Evolutionary conservation across 2,329 filamentous ascomycete genomes (phyloP).

Genomic region (Sclerotinia nivalis): DNA sequence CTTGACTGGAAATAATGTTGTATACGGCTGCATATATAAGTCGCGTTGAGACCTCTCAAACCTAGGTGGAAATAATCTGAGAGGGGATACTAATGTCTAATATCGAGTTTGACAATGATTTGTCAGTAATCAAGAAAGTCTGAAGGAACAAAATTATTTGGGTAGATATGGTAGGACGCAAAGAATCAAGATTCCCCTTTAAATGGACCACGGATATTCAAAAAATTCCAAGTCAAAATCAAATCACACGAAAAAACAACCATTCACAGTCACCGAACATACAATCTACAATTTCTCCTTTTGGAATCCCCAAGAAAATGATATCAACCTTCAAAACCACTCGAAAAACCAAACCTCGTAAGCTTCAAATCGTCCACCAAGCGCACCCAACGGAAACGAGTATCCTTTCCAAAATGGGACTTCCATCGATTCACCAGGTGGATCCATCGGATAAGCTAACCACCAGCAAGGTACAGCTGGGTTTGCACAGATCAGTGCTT

Average conservation of each 20-base stretch:
- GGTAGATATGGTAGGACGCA: not conserved
- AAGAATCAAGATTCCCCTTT: not conserved
- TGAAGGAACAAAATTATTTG: not conserved
- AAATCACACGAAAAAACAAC: not conserved
- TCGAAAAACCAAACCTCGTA: not conserved
- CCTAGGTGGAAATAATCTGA: not conserved
- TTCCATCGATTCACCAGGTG: not conserved
- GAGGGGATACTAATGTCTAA: not conserved
- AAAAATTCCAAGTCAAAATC: too few species aligned
- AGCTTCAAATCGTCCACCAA: not conserved
- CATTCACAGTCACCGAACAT: not conserved
- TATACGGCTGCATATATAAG: not conserved
- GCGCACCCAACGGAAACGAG: not conserved
- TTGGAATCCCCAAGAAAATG: too few species aligned
- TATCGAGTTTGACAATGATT: not conserved
- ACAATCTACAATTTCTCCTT: too few species aligned
- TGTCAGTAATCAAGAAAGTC: not conserved
- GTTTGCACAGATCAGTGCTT: not conserved
- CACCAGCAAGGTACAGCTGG: not conserved
- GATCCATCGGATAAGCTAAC: not conserved
- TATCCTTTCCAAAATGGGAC: not conserved
- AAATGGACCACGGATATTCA: not conserved
- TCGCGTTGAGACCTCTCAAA: not conserved
- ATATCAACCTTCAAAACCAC: not conserved
- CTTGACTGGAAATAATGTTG: not conserved